phyloP scores from a whole-genome alignment of 129 eudicot species.

The Cynara cardunculus region DNA sequence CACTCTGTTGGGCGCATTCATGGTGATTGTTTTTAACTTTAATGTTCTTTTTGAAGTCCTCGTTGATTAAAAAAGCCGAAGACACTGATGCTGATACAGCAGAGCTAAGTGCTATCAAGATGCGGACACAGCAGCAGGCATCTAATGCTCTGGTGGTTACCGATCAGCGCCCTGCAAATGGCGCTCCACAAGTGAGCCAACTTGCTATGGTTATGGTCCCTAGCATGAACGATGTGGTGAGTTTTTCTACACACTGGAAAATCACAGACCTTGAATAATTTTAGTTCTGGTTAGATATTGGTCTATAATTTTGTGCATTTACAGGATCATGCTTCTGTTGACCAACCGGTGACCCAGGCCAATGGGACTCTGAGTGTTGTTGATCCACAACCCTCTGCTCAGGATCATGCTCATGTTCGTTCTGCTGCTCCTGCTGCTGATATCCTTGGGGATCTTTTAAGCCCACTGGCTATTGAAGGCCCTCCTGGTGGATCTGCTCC shows the following conservation, averaged over 20 bases:
- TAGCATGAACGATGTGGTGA: slow-evolving; percentile 51
- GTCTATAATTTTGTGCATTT: slow-evolving; percentile 1
- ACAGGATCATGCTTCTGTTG: slow-evolving; percentile 59
- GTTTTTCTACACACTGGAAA: slow-evolving; percentile 2
- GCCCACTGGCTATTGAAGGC: slow-evolving; percentile 88
- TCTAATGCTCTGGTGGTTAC: slow-evolving; percentile 87
- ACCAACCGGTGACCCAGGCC: slow-evolving; percentile 50
- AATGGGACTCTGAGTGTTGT: slow-evolving; percentile 71
- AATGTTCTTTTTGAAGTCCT: slow-evolving; percentile 49
- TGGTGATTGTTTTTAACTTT: slow-evolving; percentile 14
- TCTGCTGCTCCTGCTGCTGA: slow-evolving; percentile 52
- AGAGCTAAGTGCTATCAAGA: slow-evolving; percentile 91
- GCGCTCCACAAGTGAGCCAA: slow-evolving; percentile 61
- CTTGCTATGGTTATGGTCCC: slow-evolving; percentile 86
- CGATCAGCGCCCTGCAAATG: slow-evolving; percentile 79
- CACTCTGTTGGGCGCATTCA: not conserved
- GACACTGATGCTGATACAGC: slow-evolving; percentile 97
- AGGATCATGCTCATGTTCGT: slow-evolving; percentile 7
- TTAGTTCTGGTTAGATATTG: slow-evolving; percentile 4
- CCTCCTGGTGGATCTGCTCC: slow-evolving; percentile 55
- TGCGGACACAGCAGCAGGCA: slow-evolving; percentile 82
- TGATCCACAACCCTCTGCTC: slow-evolving; percentile 56
- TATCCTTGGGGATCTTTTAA: slow-evolving; percentile 91
- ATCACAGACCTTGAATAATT: not conserved
- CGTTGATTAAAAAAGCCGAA: slow-evolving; percentile 89